Evolutionary conservation across 2,329 filamentous ascomycete genomes (phyloP).

Genomic region (Coniochaeta sp.): DNA sequence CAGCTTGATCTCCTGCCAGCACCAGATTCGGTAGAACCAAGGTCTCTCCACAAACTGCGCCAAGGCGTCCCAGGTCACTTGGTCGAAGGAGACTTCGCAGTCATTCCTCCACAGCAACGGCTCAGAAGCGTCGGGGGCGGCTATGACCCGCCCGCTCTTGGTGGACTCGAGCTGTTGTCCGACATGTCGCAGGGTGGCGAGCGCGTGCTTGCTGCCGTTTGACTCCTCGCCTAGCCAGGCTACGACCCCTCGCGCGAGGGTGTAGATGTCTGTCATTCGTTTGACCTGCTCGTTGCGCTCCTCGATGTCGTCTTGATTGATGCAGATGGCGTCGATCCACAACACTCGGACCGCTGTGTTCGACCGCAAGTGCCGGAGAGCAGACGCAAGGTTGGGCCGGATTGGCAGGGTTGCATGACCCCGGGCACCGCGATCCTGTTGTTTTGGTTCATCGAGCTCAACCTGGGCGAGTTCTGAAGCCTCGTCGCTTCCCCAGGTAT

Average conservation of each 20-base stretch:
- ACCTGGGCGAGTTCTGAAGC: neutral
- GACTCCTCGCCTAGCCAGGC: constrained; percentile 3
- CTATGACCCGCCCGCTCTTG: neutral
- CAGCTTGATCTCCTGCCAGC: constrained; percentile 5
- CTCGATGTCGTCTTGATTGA: constrained; percentile 4
- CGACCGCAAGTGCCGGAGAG: neutral
- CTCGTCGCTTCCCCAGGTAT: neutral
- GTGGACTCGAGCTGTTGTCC: neutral
- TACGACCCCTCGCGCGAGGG: neutral
- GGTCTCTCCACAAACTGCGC: neutral
- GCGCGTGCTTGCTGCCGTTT: neutral
- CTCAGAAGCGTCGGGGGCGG: neutral
- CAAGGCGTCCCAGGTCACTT: neutral
- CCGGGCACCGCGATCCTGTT: neutral
- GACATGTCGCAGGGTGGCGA: neutral
- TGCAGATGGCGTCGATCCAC: no score
- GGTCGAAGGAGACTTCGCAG: neutral
- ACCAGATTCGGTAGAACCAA: constrained; percentile 5
- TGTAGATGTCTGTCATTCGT: constrained; percentile 1
- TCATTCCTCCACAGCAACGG: neutral
- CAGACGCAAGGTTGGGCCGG: neutral
- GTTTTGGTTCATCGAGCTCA: neutral
- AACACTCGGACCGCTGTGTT: neutral
- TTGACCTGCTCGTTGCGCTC: constrained; percentile 5
- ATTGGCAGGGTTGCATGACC: neutral